Conservation (phyloP, 2,329 filamentous ascomycete genomes). For the Pleoardoris graminearum region DNA sequence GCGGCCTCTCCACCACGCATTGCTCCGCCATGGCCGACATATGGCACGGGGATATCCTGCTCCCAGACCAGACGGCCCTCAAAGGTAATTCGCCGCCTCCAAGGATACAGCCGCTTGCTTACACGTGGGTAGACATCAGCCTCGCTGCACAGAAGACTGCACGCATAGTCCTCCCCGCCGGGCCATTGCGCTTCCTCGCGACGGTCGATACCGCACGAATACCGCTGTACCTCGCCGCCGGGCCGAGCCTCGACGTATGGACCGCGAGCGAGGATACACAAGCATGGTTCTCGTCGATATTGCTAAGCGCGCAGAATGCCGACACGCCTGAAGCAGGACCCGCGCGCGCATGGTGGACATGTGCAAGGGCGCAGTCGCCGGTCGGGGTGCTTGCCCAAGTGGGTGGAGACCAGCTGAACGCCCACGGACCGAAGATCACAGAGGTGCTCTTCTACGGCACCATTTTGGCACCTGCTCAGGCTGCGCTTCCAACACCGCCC, state of each 20-base stretch:
- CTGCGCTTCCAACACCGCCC: constrained; percentile 38
- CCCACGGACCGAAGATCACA: constrained; percentile 34
- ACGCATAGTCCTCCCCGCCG: constrained; percentile 21
- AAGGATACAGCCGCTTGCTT: not conserved
- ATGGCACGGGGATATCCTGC: constrained; percentile 40
- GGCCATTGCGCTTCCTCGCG: constrained; percentile 42
- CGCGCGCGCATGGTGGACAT: constrained; percentile 43
- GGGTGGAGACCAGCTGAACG: not conserved
- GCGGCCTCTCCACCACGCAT: not conserved
- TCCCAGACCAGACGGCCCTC: constrained; percentile 29
- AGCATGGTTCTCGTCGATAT: constrained; percentile 46
- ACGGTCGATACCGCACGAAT: constrained; percentile 46
- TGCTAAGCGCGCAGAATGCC: constrained; percentile 29
- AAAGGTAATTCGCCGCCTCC: constrained; percentile 21
- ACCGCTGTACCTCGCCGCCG: constrained; percentile 46
- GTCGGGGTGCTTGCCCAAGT: constrained; percentile 47
- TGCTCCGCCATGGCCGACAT: constrained; percentile 32
- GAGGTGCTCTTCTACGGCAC: constrained; percentile 54
- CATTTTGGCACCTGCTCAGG: constrained; percentile 18
- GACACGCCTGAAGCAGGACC: constrained; percentile 8
- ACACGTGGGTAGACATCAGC: constrained; percentile 30
- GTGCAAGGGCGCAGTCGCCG: constrained; percentile 43
- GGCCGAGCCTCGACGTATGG: constrained; percentile 45
- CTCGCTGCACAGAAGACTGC: constrained; percentile 29
- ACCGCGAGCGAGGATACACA: constrained; percentile 40